Evolutionary conservation across 768 basidiomycete species (phyloP).

Genomic region (Pulveroboletus sp.): DNA sequence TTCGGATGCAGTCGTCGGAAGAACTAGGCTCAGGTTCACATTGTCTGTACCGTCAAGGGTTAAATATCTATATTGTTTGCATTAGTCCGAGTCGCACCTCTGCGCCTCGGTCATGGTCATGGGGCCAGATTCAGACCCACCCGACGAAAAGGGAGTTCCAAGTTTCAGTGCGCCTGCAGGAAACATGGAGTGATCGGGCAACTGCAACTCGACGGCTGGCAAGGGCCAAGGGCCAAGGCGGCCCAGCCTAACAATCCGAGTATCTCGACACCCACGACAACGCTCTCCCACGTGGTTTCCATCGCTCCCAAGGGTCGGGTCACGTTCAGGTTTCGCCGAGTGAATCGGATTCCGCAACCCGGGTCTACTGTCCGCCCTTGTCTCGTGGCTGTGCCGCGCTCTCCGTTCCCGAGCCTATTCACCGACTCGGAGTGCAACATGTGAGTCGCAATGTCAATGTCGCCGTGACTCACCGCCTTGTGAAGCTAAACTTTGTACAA

Average conservation of each 20-base stretch:
- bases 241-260: constrained; percentile 10
- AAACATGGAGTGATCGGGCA: constrained; percentile 20
- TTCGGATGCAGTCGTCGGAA: constrained; percentile 19
- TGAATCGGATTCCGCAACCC: constrained; percentile 14
- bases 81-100: not conserved
- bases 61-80: not conserved
- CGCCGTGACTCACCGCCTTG: constrained; percentile 15
- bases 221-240: constrained; percentile 15
- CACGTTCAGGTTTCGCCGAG: constrained; percentile 11
- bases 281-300: constrained; percentile 25
- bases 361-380: constrained; percentile 1
- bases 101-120: not conserved
- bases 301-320: constrained; percentile 19
- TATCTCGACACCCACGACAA: constrained; percentile 17
- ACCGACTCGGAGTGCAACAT: too few relatives aligned
- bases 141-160: constrained; percentile 11
- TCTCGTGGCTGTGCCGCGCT: constrained; percentile 11
- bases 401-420: not conserved
- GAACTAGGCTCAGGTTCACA: constrained; percentile 19
- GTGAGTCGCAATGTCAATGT: too few relatives aligned
- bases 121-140: too few relatives aligned
- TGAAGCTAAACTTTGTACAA: constrained; percentile 2
- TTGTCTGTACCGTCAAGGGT: constrained; percentile 13
- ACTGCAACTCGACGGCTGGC: not conserved
- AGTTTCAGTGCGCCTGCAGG: constrained; percentile 4